Evolutionary conservation across 768 basidiomycete species (phyloP).

Genomic region (Boletus subcaerulescens): DNA sequence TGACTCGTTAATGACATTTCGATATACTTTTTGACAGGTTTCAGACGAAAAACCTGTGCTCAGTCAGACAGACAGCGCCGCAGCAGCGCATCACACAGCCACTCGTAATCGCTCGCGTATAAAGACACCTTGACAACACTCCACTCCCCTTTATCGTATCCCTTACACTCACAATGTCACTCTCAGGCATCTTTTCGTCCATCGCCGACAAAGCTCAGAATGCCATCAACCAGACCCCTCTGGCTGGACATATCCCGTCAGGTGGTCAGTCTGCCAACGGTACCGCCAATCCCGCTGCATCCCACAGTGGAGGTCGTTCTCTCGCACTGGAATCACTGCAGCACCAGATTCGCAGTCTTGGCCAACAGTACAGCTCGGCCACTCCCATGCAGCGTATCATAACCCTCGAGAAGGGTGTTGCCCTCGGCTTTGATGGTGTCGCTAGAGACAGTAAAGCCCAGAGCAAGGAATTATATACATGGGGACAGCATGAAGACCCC

Average conservation of each 20-base stretch:
- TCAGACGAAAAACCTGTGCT: not conserved
- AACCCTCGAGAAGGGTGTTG: slow-evolving; percentile 73
- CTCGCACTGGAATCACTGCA: slow-evolving; percentile 61
- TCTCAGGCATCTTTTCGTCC: slow-evolving; percentile 60
- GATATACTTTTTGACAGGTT: slow-evolving; percentile 13
- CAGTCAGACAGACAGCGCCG: not conserved
- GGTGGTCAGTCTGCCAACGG: slow-evolving; percentile 30
- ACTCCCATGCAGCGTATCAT: slow-evolving; percentile 75
- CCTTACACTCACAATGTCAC: slow-evolving; percentile 42
- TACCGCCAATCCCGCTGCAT: slow-evolving; percentile 41
- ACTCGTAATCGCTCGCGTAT: slow-evolving; percentile 9
- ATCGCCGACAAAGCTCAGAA: slow-evolving; percentile 76
- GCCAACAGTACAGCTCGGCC: slow-evolving; percentile 72
- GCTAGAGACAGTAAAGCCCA: slow-evolving; percentile 65
- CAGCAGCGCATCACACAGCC: slow-evolving; percentile 16
- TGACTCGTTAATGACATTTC: slow-evolving; percentile 26
- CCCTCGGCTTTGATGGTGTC: slow-evolving; percentile 67
- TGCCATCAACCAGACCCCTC: slow-evolving; percentile 60
- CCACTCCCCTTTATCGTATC: too few relatives aligned
- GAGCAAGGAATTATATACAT: slow-evolving; percentile 83
- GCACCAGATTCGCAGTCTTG: slow-evolving; percentile 68
- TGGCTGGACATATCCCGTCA: slow-evolving; percentile 54
- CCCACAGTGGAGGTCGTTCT: slow-evolving; percentile 43
- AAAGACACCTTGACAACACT: slow-evolving; percentile 23
- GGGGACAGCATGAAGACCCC: slow-evolving; percentile 69